Evolutionary conservation across 2,329 filamentous ascomycete genomes (phyloP).

Genomic region (Pyrenochaeta sp.): DNA sequence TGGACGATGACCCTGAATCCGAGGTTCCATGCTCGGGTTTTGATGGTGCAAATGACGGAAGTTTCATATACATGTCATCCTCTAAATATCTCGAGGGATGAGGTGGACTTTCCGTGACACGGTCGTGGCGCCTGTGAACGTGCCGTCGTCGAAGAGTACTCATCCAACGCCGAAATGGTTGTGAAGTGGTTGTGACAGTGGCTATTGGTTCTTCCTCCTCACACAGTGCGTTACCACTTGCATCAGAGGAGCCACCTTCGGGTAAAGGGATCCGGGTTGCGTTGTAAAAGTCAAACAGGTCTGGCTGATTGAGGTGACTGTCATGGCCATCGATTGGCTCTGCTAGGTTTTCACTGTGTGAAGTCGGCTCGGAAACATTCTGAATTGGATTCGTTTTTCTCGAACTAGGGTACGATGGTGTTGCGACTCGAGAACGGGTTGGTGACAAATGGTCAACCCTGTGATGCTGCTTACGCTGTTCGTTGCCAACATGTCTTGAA

Average conservation of each 20-base stretch:
- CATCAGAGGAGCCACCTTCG: constrained; percentile 27
- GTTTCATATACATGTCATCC: too few relatives aligned
- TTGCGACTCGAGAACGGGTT: constrained; percentile 16
- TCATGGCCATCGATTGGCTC: constrained; percentile 22
- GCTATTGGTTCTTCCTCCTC: constrained; percentile 7
- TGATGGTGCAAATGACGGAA: too few relatives aligned
- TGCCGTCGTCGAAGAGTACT: constrained; percentile 69
- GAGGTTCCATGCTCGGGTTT: constrained; percentile 49
- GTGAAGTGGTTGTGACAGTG: constrained; percentile 11
- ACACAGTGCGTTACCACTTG: constrained; percentile 15
- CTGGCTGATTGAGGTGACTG: constrained; percentile 22
- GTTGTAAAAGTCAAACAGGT: constrained; percentile 39
- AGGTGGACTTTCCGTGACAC: constrained; percentile 43
- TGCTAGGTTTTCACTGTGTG: constrained; percentile 14
- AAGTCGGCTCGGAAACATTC: constrained; percentile 6
- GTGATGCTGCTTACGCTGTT: constrained; percentile 32
- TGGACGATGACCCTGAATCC: constrained; percentile 74
- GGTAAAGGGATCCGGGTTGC: constrained; percentile 41
- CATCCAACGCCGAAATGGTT: constrained; percentile 77
- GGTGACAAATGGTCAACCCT: constrained; percentile 24
- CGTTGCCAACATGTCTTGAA: constrained; percentile 13
- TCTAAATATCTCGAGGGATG: too few relatives aligned
- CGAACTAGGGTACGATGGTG: constrained; percentile 18
- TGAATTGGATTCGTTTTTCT: constrained; percentile 11
- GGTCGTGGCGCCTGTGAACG: constrained; percentile 44